Percentiles rank a stretch among this genome's conserved stretches.
phyloP scores from a whole-genome alignment of 495 filamentous ascomycete genomes.

The Physcia stellaris region DNA sequence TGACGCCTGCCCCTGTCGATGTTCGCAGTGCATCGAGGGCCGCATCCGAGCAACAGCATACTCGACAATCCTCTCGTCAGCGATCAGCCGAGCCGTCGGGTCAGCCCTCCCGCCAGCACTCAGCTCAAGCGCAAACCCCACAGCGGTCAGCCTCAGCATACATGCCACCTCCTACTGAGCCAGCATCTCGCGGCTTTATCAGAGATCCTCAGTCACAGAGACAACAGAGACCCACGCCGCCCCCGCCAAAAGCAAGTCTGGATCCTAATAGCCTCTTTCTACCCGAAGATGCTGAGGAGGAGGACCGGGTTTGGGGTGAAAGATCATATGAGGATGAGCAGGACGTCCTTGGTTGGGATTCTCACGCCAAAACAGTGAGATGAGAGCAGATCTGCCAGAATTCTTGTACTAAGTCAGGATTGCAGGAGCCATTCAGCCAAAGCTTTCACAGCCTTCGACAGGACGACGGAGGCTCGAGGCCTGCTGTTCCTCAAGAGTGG shows the following conservation, averaged over 20 bases:
- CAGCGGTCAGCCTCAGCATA: not conserved
- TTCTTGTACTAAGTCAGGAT: conserved; percentile 1
- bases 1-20: conserved; percentile 24
- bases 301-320: conserved; percentile 63
- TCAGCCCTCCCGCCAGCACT: too few relatives aligned
- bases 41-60: conserved; percentile 23
- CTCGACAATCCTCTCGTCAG: conserved; percentile 14
- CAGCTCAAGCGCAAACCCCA: conserved; percentile 3
- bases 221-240: conserved; percentile 21
- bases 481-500: conserved; percentile 18
- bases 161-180: conserved; percentile 16
- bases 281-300: conserved; percentile 53
- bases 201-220: conserved; percentile 10
- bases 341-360: conserved; percentile 72
- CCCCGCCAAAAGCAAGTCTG: conserved; percentile 46
- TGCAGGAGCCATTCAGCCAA: conserved; percentile 10
- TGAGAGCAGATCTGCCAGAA: conserved; percentile 3
- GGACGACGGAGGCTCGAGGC: conserved; percentile 20
- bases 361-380: conserved; percentile 41
- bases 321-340: conserved; percentile 55
- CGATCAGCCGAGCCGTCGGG: conserved; percentile 1
- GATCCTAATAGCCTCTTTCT: conserved; percentile 68
- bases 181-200: conserved; percentile 13
- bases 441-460: conserved; percentile 20
- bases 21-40: conserved; percentile 23